Evolutionary conservation across 2,329 filamentous ascomycete genomes (phyloP), one percentile per base, ranked within the genome.

Genomic region (Ophioceras dolichostomum): DNA sequence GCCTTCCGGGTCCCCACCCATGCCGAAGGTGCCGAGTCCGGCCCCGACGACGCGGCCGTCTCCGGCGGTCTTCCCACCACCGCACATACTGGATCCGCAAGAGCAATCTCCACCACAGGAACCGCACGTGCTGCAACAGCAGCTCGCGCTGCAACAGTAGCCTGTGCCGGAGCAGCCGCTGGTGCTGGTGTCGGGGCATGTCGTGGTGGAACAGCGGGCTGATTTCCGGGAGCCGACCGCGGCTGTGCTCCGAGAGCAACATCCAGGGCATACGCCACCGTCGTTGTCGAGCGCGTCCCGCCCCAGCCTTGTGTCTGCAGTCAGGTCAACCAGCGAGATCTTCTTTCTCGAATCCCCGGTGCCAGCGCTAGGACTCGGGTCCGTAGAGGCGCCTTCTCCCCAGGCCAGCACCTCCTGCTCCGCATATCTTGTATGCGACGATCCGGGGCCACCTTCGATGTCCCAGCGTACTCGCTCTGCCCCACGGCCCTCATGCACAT

Each of bases 401-500:
- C 79, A 84, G 0, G 41, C 19, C 61, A 52, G 1, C 46, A 24
- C 28, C 10, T n/a, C 34, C 3, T 10, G 19, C 26, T 37, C 34
- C 24, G 16, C 17, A n/a, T 20, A 37, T 7, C 24, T 31, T 9
- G 16, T 17, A 18, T 29, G n/a, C 10, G 14, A 14, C 10, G 26
- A 37, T 1, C 45, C 50, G 19, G 67, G 51, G 40, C 49, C 46
- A 24, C 51, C 49, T 2, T 45, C 51, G 20, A 69, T 50, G 42
- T 70, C 63, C 82, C 82, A 87, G 17, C 53, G 55, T 22, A 87
- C 65, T 19, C 73, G 60, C 48, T 79, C 66, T 9, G 65, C 73
- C 10, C 81, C 82, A 45, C 82, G 62, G 4, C 68, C 76, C 43
- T 76, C 71, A 52, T 87, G 81, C 21, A 84, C 70, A 54, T 87